Percentiles rank a stretch among this genome's conserved stretches.
Evolutionary conservation across 2,329 filamentous ascomycete species (phyloP).

Genomic region (Cordyceps cateniannulata): DNA sequence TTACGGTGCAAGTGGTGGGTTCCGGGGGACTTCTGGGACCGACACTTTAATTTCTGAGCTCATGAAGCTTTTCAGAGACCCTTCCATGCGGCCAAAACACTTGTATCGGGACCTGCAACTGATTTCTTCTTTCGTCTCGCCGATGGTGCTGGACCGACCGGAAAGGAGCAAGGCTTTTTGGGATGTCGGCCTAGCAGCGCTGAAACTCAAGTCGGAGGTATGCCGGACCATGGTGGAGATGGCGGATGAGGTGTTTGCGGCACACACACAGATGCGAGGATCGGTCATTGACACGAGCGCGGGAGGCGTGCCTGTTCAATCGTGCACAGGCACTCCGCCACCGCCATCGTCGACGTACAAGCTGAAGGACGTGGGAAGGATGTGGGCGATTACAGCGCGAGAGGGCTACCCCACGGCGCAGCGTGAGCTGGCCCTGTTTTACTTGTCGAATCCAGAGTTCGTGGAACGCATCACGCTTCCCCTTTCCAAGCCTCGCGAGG

Average conservation of each 20-base stretch:
- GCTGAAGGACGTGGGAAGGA: slow-evolving; percentile 74
- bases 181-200: slow-evolving; percentile 79
- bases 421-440: slow-evolving; percentile 87
- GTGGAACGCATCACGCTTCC: slow-evolving; percentile 76
- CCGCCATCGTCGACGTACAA: slow-evolving; percentile 56
- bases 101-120: slow-evolving; percentile 78
- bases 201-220: slow-evolving; percentile 83
- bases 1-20: background rate
- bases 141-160: slow-evolving; percentile 53
- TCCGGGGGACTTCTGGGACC: slow-evolving; percentile 17
- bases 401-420: slow-evolving; percentile 80
- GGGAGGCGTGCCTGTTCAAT: slow-evolving; percentile 25
- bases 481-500: slow-evolving; percentile 75
- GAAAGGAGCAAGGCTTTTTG: slow-evolving; percentile 76
- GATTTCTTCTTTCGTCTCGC: slow-evolving; percentile 59
- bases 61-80: slow-evolving; percentile 59
- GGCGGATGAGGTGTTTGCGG: slow-evolving; percentile 48
- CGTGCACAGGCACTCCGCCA: slow-evolving; percentile 36
- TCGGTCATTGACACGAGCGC: slow-evolving; percentile 28
- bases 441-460: slow-evolving; percentile 84
- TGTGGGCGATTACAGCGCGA: slow-evolving; percentile 90
- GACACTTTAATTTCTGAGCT: slow-evolving; percentile 62
- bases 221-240: slow-evolving; percentile 71
- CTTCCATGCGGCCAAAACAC: slow-evolving; percentile 67
- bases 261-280: slow-evolving; percentile 57